Evolutionary conservation across 805 yeast genomes (phyloP).

Genomic region (Yamadazyma phyllophila): DNA sequence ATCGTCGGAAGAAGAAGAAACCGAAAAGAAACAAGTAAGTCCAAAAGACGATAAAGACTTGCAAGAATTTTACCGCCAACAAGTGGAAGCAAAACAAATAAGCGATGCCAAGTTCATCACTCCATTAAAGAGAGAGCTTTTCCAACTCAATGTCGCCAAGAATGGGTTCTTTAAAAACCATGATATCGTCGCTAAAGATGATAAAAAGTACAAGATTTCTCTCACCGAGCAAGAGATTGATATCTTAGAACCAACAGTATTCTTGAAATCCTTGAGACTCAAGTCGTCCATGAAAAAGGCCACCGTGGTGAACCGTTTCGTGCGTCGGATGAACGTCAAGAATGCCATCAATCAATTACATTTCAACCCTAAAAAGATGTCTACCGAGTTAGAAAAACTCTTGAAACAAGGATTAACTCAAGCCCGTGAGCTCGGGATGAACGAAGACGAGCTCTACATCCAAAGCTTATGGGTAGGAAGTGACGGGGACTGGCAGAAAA

Average conservation of each 20-base stretch:
- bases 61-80: slow-evolving; percentile 51
- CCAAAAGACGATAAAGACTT: slow-evolving; percentile 36
- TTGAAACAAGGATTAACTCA: slow-evolving; percentile 70
- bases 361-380: slow-evolving; percentile 75
- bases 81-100: slow-evolving; percentile 42
- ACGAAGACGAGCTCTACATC: slow-evolving; percentile 63
- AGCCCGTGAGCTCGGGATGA: slow-evolving; percentile 57
- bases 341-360: slow-evolving; percentile 91
- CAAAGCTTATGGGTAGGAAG: slow-evolving; percentile 89
- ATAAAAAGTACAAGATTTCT: slow-evolving; percentile 51
- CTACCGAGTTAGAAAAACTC: slow-evolving; percentile 75
- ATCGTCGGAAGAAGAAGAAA: slow-evolving; percentile 10
- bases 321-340: slow-evolving; percentile 66
- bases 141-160: slow-evolving; percentile 54
- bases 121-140: slow-evolving; percentile 69
- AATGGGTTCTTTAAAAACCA: slow-evolving; percentile 71
- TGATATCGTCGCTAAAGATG: slow-evolving; percentile 44
- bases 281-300: slow-evolving; percentile 90
- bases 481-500: slow-evolving; percentile 71
- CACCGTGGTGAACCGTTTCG: slow-evolving; percentile 71
- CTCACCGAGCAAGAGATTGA: slow-evolving; percentile 67
- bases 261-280: slow-evolving; percentile 73
- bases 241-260: slow-evolving; percentile 84
- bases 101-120: slow-evolving; percentile 57
- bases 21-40: slow-evolving; percentile 17